Evolutionary conservation across 805 yeast genomes (phyloP), one percentile per base, ranked within the genome.

Genomic region (Lachancea kluyveri): DNA sequence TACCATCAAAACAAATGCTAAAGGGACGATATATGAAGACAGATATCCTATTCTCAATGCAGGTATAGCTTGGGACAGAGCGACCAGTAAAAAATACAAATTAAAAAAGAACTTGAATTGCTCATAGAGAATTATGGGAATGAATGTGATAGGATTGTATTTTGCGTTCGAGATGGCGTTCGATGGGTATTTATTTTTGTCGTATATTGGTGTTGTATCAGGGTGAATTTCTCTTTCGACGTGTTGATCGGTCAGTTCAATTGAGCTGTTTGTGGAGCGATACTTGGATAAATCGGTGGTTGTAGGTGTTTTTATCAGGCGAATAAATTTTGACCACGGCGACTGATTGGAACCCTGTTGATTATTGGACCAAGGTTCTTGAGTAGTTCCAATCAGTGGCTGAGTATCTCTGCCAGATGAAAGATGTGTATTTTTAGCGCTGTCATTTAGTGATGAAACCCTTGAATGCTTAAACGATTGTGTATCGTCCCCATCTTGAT

Each of bases 51-150:
- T 92, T 45, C 96, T 68, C 32, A 92, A 67, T 6, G 78, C 84
- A 2, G 97, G 96, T 14, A 92, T 69, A 2, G 80, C 79, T 60
- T 92, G 98, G 4, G 96, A 87, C 39, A 94, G 68, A 10, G 98
- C 97, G 43, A 94, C 98, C 13, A 94, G 51, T 31, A 94, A 62
- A 54, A 92, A 92, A 59, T 92, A 92, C 28, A 92, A 64, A 59
- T 92, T 92, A 70, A 87, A 92, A 60, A 92, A 92, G 57, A 92
- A 90, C 63, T 88, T 87, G 75, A 92, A 92, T 65, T 92, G 99
- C 55, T 90, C 96, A 57, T 83, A 94, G 18, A 92, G 68, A 33
- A 92, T 77, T 25, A 85, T 68, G 3, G 99, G 99, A 7, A 92
- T 60, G 50, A 92, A 92, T 1, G 95, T 77, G 21, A 86, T 54